These are phyloP conservation scores for Rhizophagus sp. DNA, from an alignment of 192 early-diverging fungal genomes.

Conservation along the genomic window DNA sequence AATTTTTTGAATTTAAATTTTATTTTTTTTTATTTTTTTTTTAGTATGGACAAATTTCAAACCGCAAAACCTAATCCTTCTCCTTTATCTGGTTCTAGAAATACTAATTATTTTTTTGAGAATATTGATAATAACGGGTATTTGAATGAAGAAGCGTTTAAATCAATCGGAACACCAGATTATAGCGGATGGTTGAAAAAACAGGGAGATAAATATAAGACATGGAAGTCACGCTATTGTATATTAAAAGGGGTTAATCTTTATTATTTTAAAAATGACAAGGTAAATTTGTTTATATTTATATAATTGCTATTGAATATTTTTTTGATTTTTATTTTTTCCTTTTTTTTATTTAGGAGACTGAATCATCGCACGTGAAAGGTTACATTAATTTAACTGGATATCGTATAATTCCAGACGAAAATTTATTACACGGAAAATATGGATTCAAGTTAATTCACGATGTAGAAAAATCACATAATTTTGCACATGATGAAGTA, in stretches of 20 bases:
- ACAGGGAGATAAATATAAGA: slow-evolving; percentile 58
- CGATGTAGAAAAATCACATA: slow-evolving; percentile 58
- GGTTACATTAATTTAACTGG: slow-evolving; percentile 61
- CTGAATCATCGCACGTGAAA: slow-evolving; percentile 35
- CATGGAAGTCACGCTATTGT: slow-evolving; percentile 67
- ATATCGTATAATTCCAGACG: slow-evolving; percentile 62
- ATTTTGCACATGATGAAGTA: slow-evolving; percentile 58
- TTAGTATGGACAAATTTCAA: background rate
- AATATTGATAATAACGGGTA: slow-evolving; percentile 30
- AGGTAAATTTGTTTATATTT: background rate
- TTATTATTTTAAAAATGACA: slow-evolving; percentile 63
- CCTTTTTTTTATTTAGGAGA: background rate
- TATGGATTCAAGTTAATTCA: slow-evolving; percentile 65
- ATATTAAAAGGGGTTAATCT: slow-evolving; percentile 60
- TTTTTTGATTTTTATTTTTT: background rate
- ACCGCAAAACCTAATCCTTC: background rate
- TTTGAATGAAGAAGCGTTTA: slow-evolving; percentile 35
- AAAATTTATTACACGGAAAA: slow-evolving; percentile 58
- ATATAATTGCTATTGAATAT: background rate
- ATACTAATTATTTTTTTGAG: slow-evolving; percentile 14
- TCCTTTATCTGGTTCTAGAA: background rate
- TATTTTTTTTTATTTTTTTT: background rate
- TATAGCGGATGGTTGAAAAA: slow-evolving; percentile 64
- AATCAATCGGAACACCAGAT: slow-evolving; percentile 49
- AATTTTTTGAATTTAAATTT: too few species aligned